These are phyloP conservation scores for Piper betle DNA, from an alignment of 164 flowering plant species.

Conservation along the genomic window DNA sequence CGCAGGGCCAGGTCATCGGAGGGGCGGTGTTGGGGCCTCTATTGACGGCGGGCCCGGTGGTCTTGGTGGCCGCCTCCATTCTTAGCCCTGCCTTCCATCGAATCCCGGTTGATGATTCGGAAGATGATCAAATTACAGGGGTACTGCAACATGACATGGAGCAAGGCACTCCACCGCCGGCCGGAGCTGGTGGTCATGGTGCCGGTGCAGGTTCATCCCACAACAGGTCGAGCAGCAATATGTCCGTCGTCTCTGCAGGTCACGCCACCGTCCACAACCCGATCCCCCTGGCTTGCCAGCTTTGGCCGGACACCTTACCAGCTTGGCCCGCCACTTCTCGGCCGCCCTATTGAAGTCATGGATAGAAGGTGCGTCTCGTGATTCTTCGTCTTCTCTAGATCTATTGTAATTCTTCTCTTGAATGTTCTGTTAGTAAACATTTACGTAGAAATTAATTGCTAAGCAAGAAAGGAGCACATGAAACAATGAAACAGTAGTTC, in stretches of 20 bases:
- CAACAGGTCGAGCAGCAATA: neutral
- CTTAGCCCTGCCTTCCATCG: slow-evolving; percentile 12
- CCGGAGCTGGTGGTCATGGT: too few relatives aligned
- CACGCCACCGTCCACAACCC: neutral
- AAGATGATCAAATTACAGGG: slow-evolving; percentile 3
- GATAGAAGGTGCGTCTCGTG: neutral
- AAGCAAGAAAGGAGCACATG: too few relatives aligned
- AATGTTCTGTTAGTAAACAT: too few relatives aligned
- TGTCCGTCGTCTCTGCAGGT: slow-evolving; percentile 3
- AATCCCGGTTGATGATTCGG: slow-evolving; percentile 12
- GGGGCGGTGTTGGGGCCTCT: slow-evolving; percentile 28
- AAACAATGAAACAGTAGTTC: too few relatives aligned
- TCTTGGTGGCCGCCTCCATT: slow-evolving; percentile 24
- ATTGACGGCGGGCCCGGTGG: slow-evolving; percentile 19
- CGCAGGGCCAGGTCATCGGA: slow-evolving; percentile 36
- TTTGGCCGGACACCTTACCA: slow-evolving; percentile 16
- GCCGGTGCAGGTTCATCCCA: neutral
- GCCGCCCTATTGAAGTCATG: neutral
- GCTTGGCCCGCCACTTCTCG: slow-evolving; percentile 19
- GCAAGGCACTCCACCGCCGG: slow-evolving; percentile 1
- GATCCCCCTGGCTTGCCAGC: slow-evolving; percentile 17
- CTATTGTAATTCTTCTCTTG: neutral
- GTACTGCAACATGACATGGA: neutral
- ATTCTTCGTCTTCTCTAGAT: neutral
- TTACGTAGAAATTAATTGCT: too few relatives aligned